phyloP scores from a whole-genome alignment of 2,329 filamentous ascomycete genomes.

The Dactylellina sp. region DNA sequence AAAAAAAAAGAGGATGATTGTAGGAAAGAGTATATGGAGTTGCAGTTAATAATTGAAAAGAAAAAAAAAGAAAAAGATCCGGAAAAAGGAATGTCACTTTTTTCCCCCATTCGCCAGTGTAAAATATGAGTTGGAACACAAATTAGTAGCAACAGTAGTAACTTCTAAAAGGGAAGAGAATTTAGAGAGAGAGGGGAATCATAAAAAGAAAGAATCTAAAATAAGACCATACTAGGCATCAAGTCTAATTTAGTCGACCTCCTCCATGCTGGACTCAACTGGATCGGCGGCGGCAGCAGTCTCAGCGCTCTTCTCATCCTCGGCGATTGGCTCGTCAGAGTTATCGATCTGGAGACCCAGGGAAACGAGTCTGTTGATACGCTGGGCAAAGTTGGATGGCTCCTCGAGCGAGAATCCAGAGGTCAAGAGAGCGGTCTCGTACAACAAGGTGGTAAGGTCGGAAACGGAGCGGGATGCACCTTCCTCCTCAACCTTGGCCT shows the following conservation, averaged over 20 bases:
- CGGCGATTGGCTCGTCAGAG: constrained; percentile 75
- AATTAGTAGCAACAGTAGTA: constrained; percentile 34
- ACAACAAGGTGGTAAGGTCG: constrained; percentile 97
- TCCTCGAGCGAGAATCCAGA: constrained; percentile 99
- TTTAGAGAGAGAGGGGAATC: constrained; percentile 20
- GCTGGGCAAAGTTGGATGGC: constrained; percentile 96
- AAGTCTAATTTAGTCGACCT: constrained; percentile 83
- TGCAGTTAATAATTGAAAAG: constrained; percentile 4
- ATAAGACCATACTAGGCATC: background rate
- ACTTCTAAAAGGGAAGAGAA: constrained; percentile 35
- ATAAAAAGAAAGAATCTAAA: constrained; percentile 13
- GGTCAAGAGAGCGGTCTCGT: constrained; percentile 97
- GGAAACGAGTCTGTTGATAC: constrained; percentile 99
- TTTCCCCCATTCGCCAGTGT: constrained; percentile 53
- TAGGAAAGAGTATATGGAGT: constrained; percentile 6
- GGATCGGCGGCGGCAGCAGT: constrained; percentile 69
- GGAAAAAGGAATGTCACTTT: constrained; percentile 55
- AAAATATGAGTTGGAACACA: constrained; percentile 31
- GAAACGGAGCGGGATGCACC: constrained; percentile 99
- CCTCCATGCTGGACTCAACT: constrained; percentile 98
- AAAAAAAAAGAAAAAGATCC: constrained; percentile 34
- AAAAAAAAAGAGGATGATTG: constrained; percentile 20
- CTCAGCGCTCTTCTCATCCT: constrained; percentile 69
- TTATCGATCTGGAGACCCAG: constrained; percentile 98
- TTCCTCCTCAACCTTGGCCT: constrained; percentile 98